Evolutionary conservation across 495 filamentous ascomycete species (phyloP), one percentile per base, ranked within the genome.

Genomic region (Astrocystis sublimbata): DNA sequence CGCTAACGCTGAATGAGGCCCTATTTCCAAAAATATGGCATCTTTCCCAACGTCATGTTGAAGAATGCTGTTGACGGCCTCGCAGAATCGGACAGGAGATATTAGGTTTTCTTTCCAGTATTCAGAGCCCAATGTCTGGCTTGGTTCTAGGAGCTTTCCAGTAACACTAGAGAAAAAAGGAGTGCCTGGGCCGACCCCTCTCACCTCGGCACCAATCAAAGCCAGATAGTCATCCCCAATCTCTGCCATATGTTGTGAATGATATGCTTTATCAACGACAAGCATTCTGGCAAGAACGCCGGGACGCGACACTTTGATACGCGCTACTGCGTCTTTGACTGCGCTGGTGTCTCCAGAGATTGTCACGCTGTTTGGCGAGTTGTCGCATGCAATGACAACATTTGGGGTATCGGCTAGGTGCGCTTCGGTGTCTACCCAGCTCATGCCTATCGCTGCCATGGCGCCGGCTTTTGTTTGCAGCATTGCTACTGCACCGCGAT

Each of bases 1-100:
- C 31, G 76, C 73, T 0, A 89, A 70, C 1, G 85, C 80, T 3
- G 73, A 68, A 62, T 88, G 85, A 24, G 86, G 83, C 1, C 86
- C 85, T 31, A 86, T 69, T 56, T 87, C 85, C 12, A 87, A 41
- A 38, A 80, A 75, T 0, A 76, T 43, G 7, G 58, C 40, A 5
- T 76, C 63, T 35, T 64, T 41, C 6, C 19, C 56, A 12, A 51
- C 13, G 26, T 60, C 6, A 50, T 43, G 19, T 12, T 43, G 4
- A 0, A 75, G 10, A 0, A 69, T 24, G 0, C 33, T 50, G 12
- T 23, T 9, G 1, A 79, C 64, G 0, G 77, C 72, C 0, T 52
- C 12, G 0, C 26, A 17, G 49, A 81, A 81, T 0, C 59, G 62
- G 2, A 71, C 72, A 4, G 69, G 63, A 6, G 50, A 58, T 8